phyloP scores from a whole-genome alignment of 1,284 basidiomycete species.

The Ceratobasidium sp. region DNA sequence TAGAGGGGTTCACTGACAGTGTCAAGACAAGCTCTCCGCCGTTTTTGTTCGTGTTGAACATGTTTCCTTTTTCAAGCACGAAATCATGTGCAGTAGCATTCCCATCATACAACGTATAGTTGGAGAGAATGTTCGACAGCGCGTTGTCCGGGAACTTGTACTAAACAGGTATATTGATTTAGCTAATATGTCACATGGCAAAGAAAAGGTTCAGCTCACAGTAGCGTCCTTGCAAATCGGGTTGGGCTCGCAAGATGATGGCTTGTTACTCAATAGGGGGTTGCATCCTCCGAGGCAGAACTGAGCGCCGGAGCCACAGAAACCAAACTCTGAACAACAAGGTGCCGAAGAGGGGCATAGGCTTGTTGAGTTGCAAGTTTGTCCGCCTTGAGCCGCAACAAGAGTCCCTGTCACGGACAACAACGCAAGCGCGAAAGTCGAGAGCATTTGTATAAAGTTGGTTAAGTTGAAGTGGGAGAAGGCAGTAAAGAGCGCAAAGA shows the following conservation, averaged over 20 bases:
- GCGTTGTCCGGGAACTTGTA: conserved; percentile 70
- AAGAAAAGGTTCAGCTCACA: conserved; percentile 55
- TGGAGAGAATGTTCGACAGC: conserved; percentile 68
- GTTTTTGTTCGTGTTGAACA: conserved; percentile 69
- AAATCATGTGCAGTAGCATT: conserved; percentile 79
- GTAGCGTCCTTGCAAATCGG: conserved; percentile 75
- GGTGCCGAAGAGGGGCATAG: conserved; percentile 34
- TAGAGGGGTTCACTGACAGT: conserved; percentile 53
- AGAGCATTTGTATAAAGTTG: conserved; percentile 1
- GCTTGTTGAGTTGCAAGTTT: conserved; percentile 40
- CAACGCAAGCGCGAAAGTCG: conserved; percentile 6
- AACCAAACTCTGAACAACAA: conserved; percentile 48
- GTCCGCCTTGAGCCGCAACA: conserved; percentile 27
- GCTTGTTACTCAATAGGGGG: conserved; percentile 66
- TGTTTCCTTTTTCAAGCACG: conserved; percentile 72
- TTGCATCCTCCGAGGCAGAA: conserved; percentile 87
- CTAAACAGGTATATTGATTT: conserved; percentile 52
- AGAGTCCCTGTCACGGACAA: neutral
- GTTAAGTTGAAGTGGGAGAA: conserved; percentile 1
- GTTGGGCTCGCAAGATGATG: conserved; percentile 74
- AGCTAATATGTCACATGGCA: neutral
- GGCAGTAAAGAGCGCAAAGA: conserved; percentile 2
- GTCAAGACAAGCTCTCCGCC: conserved; percentile 71
- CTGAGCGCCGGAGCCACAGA: conserved; percentile 40
- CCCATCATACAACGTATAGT: conserved; percentile 73